These are phyloP conservation scores for Nitzschia sp. DNA, from an alignment of 108 stramenopile species.

Conservation along the genomic window DNA sequence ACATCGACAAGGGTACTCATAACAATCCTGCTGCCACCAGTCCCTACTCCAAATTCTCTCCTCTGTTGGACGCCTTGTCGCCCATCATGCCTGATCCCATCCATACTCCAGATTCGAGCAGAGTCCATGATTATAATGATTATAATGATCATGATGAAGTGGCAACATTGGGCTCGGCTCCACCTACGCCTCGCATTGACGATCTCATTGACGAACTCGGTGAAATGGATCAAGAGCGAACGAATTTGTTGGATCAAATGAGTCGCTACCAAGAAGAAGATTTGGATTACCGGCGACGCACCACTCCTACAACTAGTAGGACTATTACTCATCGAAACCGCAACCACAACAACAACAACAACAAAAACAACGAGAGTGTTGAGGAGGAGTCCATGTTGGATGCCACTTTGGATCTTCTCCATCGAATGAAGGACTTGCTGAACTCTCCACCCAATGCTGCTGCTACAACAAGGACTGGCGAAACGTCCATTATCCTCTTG, in stretches of 20 bases:
- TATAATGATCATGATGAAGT: not conserved
- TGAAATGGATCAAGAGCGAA: slow-evolving; percentile 33
- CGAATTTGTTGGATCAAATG: slow-evolving; percentile 26
- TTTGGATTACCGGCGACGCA: not conserved
- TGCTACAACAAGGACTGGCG: not conserved
- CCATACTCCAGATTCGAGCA: not conserved
- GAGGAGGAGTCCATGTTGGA: slow-evolving; percentile 14
- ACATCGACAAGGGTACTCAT: not conserved
- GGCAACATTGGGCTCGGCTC: not conserved
- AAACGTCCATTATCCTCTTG: too few relatives aligned
- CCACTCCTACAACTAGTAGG: not conserved
- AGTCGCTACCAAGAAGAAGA: not conserved
- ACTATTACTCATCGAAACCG: not conserved
- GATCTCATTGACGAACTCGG: slow-evolving; percentile 25
- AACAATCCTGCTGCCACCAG: not conserved
- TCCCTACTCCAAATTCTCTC: not conserved
- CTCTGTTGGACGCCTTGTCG: not conserved
- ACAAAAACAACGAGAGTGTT: not conserved
- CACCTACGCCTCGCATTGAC: not conserved
- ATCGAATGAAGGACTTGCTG: slow-evolving; percentile 23
- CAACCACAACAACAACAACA: not conserved
- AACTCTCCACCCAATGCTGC: not conserved
- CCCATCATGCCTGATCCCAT: not conserved
- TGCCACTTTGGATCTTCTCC: slow-evolving; percentile 19
- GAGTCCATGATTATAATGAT: not conserved